phyloP scores from a whole-genome alignment of 108 stramenopile species.

The Nannochloropsis salina region DNA sequence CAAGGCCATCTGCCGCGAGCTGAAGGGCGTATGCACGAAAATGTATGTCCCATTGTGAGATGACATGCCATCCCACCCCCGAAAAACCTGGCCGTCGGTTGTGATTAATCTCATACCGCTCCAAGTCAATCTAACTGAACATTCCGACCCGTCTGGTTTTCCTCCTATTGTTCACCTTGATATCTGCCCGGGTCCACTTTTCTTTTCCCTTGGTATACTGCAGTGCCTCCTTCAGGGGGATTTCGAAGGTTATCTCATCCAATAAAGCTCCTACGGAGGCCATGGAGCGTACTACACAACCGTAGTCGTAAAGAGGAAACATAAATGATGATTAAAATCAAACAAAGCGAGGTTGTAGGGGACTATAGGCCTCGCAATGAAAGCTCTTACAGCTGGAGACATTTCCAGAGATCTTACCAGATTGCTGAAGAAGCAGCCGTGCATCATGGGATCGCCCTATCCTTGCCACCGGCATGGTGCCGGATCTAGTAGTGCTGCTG shows the following conservation, averaged over 20 bases:
- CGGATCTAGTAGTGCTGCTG: background rate
- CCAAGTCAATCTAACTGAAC: too few species aligned
- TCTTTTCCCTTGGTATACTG: slow-evolving; percentile 41
- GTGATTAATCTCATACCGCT: too few species aligned
- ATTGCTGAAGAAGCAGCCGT: background rate
- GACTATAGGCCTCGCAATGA: background rate
- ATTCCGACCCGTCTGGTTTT: background rate
- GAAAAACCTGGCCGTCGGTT: too few species aligned
- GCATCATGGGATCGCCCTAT: background rate
- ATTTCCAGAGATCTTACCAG: background rate
- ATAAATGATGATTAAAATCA: background rate
- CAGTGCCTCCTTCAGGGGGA: slow-evolving; percentile 46
- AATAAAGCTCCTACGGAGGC: slow-evolving; percentile 18
- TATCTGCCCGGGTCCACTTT: slow-evolving; percentile 44
- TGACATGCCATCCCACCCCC: too few species aligned
- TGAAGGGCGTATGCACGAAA: background rate
- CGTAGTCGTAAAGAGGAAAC: background rate
- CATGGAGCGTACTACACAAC: slow-evolving; percentile 17
- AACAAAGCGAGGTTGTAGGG: background rate
- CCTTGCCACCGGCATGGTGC: background rate
- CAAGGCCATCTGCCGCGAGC: background rate
- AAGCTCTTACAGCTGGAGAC: background rate
- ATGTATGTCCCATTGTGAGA: too few species aligned
- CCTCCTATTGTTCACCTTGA: slow-evolving; percentile 27
- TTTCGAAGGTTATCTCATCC: slow-evolving; percentile 34